Base-by-base conservation (phyloP, 345 rosid species). In the Ceriops tagal region DNA sequence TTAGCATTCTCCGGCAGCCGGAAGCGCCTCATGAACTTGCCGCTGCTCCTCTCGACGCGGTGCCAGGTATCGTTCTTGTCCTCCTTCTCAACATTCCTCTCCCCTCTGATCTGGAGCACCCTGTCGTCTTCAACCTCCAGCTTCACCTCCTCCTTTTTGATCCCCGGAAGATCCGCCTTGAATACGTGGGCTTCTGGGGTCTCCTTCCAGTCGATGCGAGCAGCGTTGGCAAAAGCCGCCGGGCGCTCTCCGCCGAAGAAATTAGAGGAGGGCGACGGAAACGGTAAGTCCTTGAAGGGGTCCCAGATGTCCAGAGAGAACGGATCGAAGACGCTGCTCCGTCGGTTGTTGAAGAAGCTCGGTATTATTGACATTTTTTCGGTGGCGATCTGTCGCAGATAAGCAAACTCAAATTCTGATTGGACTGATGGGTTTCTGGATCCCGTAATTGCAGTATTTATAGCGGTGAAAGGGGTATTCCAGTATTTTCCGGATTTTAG, bases 41-140 rank as follows among this genome's bases (percentile, higher is more conserved):
- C 73, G 51, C 73, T 70, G 55, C 73, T 53, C 5, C 67, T 53
- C 53, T 62, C 73, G 16, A 70, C 37, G 1, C 72, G 59, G 8
- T 61, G 73, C 64, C 71, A 68, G 0, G 64, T 58, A 13, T 58
- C 64, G 6, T 68, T 58, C 64, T 46, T 68, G 62, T 70, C 73
- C 28, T 70, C 67, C 62, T 53, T 70, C 61, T 62, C 67, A n/a
- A 61, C 53, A 4, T 53, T 63, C 67, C 61, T 61, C 53, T 70
- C 73, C 11, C 67, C 73, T 26, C 73, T 70, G 6, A 70, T 70
- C 46, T 70, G 62, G 0, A 70, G 67, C n/a, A 70, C 73, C 11
- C 67, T 62, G 49, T 62, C 67, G 0, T 70, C 73, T 18, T 70
- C 67, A 53, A 70, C 4, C 53, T 62, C 73, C 1, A 62, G 67